Percentiles rank a stretch among this genome's conserved stretches.
Conservation (phyloP, 345 rosid species). For the Xanthoceras sorbifolium region DNA sequence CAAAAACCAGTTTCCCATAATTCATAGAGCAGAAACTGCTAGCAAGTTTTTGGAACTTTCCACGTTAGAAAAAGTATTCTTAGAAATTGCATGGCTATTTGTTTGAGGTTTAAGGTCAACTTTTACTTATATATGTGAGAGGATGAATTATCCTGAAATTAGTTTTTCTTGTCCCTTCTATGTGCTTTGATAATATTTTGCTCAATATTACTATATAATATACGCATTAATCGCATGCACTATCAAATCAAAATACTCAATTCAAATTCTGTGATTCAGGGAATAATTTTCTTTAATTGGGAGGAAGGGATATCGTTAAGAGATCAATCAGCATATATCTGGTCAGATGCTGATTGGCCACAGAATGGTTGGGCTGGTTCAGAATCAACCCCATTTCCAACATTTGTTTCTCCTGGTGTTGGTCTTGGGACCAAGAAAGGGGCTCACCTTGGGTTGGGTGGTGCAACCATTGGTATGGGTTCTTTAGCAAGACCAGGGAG, state of each 20-base stretch:
- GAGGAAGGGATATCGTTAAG: slow-evolving; percentile 44
- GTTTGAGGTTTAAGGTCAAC: neutral
- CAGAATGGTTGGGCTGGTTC: slow-evolving; percentile 85
- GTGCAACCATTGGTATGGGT: slow-evolving; percentile 61
- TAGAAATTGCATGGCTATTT: neutral
- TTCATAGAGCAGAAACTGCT: neutral
- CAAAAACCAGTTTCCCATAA: neutral
- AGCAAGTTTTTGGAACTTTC: neutral
- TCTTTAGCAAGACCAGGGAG: slow-evolving; percentile 53
- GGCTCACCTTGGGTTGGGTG: slow-evolving; percentile 75
- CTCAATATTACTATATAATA: neutral
- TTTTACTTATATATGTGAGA: neutral
- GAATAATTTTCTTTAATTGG: slow-evolving; percentile 72
- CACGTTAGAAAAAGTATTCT: neutral
- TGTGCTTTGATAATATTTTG: neutral
- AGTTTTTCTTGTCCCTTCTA: neutral
- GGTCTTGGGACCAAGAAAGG: slow-evolving; percentile 78
- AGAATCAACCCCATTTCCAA: slow-evolving; percentile 73
- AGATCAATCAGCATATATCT: slow-evolving; percentile 54
- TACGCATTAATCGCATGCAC: neutral
- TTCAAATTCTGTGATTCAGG: slow-evolving; percentile 50
- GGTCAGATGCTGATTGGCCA: slow-evolving; percentile 92
- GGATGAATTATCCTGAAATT: neutral
- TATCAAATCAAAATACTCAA: slow-evolving; percentile 15
- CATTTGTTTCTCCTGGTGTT: slow-evolving; percentile 68